phyloP scores from a whole-genome alignment of 2,329 filamentous ascomycete genomes.

The Colletotrichum melonis region DNA sequence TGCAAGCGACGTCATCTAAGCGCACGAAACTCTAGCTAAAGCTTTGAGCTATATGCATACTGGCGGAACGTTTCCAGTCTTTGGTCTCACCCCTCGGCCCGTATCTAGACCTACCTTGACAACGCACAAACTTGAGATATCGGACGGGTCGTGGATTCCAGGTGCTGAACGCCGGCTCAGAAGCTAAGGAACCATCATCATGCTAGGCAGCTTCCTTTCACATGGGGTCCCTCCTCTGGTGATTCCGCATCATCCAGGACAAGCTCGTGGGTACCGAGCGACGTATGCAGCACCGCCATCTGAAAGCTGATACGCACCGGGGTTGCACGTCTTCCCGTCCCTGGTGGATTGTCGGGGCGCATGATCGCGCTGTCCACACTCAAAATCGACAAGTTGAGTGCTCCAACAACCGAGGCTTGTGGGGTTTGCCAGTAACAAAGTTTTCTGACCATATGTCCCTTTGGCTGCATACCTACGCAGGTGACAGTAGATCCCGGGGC shows the following conservation, averaged over 20 bases:
- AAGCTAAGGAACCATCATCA: neutral
- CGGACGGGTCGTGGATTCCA: neutral
- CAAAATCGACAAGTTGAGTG: neutral
- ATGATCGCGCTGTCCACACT: slow-evolving; percentile 25
- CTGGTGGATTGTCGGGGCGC: slow-evolving; percentile 30
- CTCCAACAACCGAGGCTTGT: slow-evolving; percentile 12
- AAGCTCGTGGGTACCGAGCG: slow-evolving; percentile 3
- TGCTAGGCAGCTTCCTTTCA: neutral
- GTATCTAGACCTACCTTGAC: neutral
- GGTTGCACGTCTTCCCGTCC: slow-evolving; percentile 29
- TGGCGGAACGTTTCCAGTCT: neutral
- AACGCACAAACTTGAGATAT: neutral
- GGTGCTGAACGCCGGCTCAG: slow-evolving; percentile 17
- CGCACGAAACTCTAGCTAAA: slow-evolving; percentile 4
- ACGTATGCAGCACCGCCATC: neutral
- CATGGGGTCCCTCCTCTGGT: neutral
- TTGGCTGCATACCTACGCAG: neutral
- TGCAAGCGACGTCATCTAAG: slow-evolving; percentile 14
- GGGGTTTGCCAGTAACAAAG: neutral
- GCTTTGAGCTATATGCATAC: neutral
- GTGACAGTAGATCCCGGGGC: neutral
- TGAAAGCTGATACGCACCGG: slow-evolving; percentile 19
- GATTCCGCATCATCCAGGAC: neutral
- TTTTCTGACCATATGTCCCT: slow-evolving; percentile 5
- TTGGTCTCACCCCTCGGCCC: slow-evolving; percentile 3